Base-by-base conservation (phyloP, 2,329 filamentous ascomycete species). In the Xylariaceae sp. region DNA sequence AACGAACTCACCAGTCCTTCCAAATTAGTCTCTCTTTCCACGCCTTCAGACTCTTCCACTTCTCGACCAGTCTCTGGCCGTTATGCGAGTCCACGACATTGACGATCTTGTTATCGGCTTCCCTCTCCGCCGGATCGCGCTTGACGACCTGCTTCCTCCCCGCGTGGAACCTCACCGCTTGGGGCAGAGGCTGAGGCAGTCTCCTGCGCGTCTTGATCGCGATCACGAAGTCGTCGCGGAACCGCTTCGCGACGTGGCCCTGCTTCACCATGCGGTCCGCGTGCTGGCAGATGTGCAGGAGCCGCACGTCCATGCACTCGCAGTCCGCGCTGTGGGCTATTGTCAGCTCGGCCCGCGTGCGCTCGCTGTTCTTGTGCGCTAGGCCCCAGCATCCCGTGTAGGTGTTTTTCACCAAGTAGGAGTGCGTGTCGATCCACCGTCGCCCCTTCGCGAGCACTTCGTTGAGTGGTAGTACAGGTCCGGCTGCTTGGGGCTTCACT, bases 1-100 rank as follows among this genome's bases (percentile, higher is more conserved):
- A 35, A 4, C 21, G 9, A 16, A 30, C 27, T 58, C 35, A 64
- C 62, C 62, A 65, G 39, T 64, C 62, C 26, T 51, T 57, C 60
- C 62, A 64, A 42, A 64, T 61, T 1, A 10, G 55, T 15, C 63
- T 53, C 15, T 29, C 33, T 24, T 35, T 37, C 43, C 56, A 65
- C 6, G 58, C 60, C 47, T 59, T 27, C 1, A 55, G 44, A 9
- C 27, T 62, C 37, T 60, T 58, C 62, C 63, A 64, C 21, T 55
- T 52, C 50, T 64, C 63, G 3, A 61, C 27, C 0, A 65, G 49
- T 1, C 29, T 9, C 41, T 64, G 60, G 11, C 52, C 51, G 2
- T 47, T 43, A 16, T 45, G 13, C 7, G 15, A 48, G 2, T 62
- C 61, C 3, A 58, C 49, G 1, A 65, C 52, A 4, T 49, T 42